A percentile compares a stretch with the other conserved stretches of the same genome.
Evolutionary conservation across 2,329 filamentous ascomycete genomes (phyloP).

Genomic region (Cadophora gregata): DNA sequence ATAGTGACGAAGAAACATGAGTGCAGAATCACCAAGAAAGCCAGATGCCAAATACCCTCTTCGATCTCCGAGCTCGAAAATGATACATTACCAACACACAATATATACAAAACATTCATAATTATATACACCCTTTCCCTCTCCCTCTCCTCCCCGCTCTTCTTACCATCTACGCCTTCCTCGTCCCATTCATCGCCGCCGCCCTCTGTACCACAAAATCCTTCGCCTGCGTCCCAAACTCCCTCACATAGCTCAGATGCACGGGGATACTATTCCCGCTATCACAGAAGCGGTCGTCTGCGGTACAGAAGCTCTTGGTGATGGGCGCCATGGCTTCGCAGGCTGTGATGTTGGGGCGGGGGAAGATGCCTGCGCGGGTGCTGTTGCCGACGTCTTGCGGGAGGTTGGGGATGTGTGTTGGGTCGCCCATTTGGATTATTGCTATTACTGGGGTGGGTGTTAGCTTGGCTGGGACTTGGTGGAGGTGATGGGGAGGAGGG

Average conservation of each 20-base stretch:
- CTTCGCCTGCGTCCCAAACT: conserved; percentile 24
- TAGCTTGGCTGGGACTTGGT: background rate
- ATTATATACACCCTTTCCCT: background rate
- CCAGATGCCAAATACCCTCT: background rate
- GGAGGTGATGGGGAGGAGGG: background rate
- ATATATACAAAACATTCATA: background rate
- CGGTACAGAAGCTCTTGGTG: conserved; percentile 31
- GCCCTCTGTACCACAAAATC: conserved; percentile 16
- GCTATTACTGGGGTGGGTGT: conserved; percentile 36
- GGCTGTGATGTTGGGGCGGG: conserved; percentile 24
- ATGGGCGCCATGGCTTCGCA: conserved; percentile 19
- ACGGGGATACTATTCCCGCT: conserved; percentile 25
- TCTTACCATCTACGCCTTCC: background rate
- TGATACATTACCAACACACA: background rate
- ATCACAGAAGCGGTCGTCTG: conserved; percentile 32
- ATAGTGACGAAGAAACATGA: too few species aligned
- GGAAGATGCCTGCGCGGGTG: conserved; percentile 40
- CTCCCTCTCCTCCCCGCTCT: background rate
- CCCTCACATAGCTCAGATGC: conserved; percentile 28
- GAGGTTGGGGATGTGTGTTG: conserved; percentile 41
- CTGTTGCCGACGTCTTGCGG: conserved; percentile 43
- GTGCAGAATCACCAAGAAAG: too few species aligned
- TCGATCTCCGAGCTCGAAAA: background rate
- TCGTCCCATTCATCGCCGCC: conserved; percentile 10
- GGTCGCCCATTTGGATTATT: conserved; percentile 48